Base-by-base conservation (phyloP, 1,284 basidiomycete species). In the Sporisorium exsertum region DNA sequence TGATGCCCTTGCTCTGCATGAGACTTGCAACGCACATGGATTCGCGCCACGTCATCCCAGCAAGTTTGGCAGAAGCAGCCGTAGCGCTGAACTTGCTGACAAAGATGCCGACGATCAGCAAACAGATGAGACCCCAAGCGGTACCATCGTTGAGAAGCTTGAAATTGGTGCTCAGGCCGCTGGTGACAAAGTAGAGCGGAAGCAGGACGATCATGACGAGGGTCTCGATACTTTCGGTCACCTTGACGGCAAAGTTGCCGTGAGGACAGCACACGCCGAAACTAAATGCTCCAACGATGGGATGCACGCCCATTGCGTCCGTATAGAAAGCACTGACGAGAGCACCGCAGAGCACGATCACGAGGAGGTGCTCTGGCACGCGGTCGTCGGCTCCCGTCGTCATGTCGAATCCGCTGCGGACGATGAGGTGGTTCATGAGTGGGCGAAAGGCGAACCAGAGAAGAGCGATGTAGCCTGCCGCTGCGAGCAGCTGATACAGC, bases 1-100 rank as follows among this genome's bases (percentile, higher is more conserved):
- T 79, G 58, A 79, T 75, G 29, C 75, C 72, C 52, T 79, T 79
- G 59, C 67, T 75, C 61, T 77, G 76, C 75, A 73, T 76, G 13
- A 79, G 58, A 43, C 64, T 65, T 13, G 65, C 78, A 2, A 79
- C 70, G 50, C 64, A 69, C 66, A 77, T 72, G 27, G 78, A 51
- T 32, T 79, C 65, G 12, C 75, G 50, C 78, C 78, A 79, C 3
- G 51, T 57, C 65, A 79, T 60, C 1, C 78, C 78, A 10, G 78
- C 43, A 9, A 78, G 27, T 15, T 58, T 59, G 24, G 78, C 71
- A n/a, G 60, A 69, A 12, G 61, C 53, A 8, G 78, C 61, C 15
- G 78, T 79, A 8, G 64, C 66, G 32, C 66, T 47, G 24, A 72
- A 74, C 52, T 79, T 79, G 75, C 67, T 75, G 24, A 78, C 63